Conservation (phyloP, 495 filamentous ascomycete species). For the Xylaria palmicola region DNA sequence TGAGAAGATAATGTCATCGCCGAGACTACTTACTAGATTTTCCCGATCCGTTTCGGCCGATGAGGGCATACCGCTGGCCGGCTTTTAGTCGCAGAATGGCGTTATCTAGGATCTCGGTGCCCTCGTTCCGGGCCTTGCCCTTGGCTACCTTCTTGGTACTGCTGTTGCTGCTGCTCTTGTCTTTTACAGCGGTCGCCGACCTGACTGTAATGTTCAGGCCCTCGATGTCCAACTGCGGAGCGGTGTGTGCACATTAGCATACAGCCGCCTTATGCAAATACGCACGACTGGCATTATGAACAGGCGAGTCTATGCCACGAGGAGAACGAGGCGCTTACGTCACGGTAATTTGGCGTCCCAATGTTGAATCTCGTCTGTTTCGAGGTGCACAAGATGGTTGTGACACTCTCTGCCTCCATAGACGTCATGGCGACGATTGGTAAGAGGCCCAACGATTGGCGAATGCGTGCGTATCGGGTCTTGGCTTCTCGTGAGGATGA, state of each 20-base stretch:
- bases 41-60: conserved; percentile 76
- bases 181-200: conserved; percentile 30
- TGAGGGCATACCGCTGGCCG: conserved; percentile 68
- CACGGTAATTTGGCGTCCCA: conserved; percentile 50
- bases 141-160: conserved; percentile 36
- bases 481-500: not conserved
- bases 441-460: not conserved
- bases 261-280: not conserved
- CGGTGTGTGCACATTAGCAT: not conserved
- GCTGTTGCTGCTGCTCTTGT: not conserved
- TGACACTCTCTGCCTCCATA: conserved; percentile 44
- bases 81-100: conserved; percentile 67
- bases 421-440: conserved; percentile 38
- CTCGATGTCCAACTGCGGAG: conserved; percentile 61
- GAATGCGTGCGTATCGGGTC: not conserved
- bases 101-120: conserved; percentile 66
- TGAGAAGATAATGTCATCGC: not conserved
- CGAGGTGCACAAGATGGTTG: conserved; percentile 53
- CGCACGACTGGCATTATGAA: not conserved
- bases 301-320: not conserved
- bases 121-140: conserved; percentile 52
- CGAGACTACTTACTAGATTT: conserved; percentile 64
- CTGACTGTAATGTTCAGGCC: conserved; percentile 63
- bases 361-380: conserved; percentile 61
- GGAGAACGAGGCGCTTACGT: conserved; percentile 33